Conservation (phyloP, 2,329 filamentous ascomycete genomes). For the Berkeleyomyces rouxiae region DNA sequence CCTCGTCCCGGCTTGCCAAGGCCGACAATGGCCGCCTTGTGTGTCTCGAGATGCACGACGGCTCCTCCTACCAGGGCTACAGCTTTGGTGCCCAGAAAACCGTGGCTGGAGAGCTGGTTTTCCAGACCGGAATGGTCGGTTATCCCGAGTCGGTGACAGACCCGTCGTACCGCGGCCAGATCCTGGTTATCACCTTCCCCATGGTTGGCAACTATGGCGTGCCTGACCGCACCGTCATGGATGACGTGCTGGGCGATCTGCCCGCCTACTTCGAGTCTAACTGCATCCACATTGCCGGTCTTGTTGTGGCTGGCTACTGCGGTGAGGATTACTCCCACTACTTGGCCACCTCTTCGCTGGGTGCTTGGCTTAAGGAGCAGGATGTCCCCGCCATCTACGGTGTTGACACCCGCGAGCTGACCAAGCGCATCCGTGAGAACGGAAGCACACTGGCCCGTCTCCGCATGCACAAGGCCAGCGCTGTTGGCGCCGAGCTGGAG, state of each 20-base stretch:
- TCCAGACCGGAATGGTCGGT: conserved; percentile 98
- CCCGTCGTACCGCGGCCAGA: conserved; percentile 79
- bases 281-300: conserved; percentile 82
- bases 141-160: conserved; percentile 90
- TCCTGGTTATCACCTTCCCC: conserved; percentile 90
- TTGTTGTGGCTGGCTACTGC: conserved; percentile 80
- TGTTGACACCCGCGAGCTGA: conserved; percentile 83
- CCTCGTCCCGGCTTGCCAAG: conserved; percentile 41
- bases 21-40: conserved; percentile 44
- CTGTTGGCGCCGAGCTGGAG: conserved; percentile 8
- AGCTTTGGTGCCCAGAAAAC: conserved; percentile 94
- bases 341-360: conserved; percentile 76
- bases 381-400: conserved; percentile 87
- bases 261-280: conserved; percentile 87
- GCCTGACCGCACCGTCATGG: conserved; percentile 67
- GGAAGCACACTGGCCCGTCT: conserved; percentile 93
- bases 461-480: conserved; percentile 46
- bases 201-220: conserved; percentile 96
- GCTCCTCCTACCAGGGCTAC: conserved; percentile 78
- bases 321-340: conserved; percentile 94
- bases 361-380: conserved; percentile 92
- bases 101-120: conserved; percentile 91
- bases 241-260: conserved; percentile 69
- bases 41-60: conserved; percentile 85
- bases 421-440: conserved; percentile 83